These are phyloP conservation scores for Exophiala dermatitidis DNA, from an alignment of 2,329 filamentous ascomycete genomes.

Conservation along the genomic window DNA sequence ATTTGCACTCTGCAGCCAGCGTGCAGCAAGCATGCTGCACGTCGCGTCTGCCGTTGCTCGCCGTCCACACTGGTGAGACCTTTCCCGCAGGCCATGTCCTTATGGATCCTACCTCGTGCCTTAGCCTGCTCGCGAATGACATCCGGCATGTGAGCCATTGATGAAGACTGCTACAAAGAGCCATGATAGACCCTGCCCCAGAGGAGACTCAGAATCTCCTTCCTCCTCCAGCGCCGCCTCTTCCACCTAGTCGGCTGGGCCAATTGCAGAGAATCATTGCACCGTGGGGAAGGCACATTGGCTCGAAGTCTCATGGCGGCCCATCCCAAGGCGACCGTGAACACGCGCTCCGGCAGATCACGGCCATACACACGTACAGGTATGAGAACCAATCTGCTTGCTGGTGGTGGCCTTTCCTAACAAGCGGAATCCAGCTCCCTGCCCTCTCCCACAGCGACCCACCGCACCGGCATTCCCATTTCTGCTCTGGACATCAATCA, in stretches of 20 bases:
- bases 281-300: constrained; percentile 22
- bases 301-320: constrained; percentile 19
- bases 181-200: constrained; percentile 13
- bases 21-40: constrained; percentile 12
- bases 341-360: constrained; percentile 16
- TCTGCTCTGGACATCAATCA: constrained; percentile 58
- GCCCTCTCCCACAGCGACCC: constrained; percentile 46
- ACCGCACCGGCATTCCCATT: constrained; percentile 59
- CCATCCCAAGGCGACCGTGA: constrained; percentile 21
- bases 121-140: constrained; percentile 12
- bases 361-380: constrained; percentile 19
- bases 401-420: constrained; percentile 38
- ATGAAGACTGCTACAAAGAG: not conserved
- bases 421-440: constrained; percentile 6
- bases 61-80: constrained; percentile 15
- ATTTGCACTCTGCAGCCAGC: constrained; percentile 9
- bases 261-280: constrained; percentile 28
- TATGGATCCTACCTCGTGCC: not conserved
- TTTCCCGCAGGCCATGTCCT: constrained; percentile 10
- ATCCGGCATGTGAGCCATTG: constrained; percentile 7
- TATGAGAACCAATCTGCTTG: constrained; percentile 23
- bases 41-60: constrained; percentile 1
- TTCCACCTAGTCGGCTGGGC: constrained; percentile 26
- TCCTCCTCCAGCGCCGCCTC: constrained; percentile 30
- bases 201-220: constrained; percentile 11